phyloP scores from a whole-genome alignment of 1,284 basidiomycete genomes.

The Uromyces viciae-fabae region DNA sequence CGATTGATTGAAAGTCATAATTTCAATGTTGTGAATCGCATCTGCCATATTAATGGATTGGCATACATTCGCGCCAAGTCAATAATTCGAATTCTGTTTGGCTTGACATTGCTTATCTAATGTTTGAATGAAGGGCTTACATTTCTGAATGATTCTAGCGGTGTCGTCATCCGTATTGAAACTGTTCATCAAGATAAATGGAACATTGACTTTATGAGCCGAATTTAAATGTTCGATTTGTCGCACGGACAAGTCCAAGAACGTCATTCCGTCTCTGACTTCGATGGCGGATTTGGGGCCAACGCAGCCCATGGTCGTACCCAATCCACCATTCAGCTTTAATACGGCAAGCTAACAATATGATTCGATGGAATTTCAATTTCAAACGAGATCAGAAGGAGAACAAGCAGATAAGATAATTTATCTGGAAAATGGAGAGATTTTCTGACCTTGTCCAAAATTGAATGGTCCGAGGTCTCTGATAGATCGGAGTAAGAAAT shows the following conservation, averaged over 20 bases:
- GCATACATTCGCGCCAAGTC: not conserved
- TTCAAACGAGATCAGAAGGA: not conserved
- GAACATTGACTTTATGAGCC: constrained; percentile 70
- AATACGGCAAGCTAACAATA: constrained; percentile 75
- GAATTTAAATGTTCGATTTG: constrained; percentile 82
- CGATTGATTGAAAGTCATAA: constrained; percentile 83
- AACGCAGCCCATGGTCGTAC: constrained; percentile 87
- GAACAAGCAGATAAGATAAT: no score
- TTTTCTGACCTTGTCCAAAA: constrained; percentile 66
- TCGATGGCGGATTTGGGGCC: constrained; percentile 82
- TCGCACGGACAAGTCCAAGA: constrained; percentile 92
- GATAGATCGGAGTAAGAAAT: constrained; percentile 76
- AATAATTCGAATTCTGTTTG: not conserved
- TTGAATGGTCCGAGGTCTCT: constrained; percentile 63
- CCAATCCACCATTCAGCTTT: constrained; percentile 99
- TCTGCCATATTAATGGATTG: not conserved
- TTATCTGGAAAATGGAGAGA: not conserved
- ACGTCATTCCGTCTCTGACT: constrained; percentile 97
- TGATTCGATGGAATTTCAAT: no score
- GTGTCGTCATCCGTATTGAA: constrained; percentile 82
- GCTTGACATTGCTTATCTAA: not conserved
- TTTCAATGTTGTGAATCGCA: constrained; percentile 55
- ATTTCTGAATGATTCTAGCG: constrained; percentile 94
- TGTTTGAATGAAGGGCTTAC: no score
- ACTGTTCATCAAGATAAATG: constrained; percentile 98